These are phyloP conservation scores for Chenopodium suecicum DNA, from an alignment of 148 eudicot genomes.

Conservation along the genomic window DNA sequence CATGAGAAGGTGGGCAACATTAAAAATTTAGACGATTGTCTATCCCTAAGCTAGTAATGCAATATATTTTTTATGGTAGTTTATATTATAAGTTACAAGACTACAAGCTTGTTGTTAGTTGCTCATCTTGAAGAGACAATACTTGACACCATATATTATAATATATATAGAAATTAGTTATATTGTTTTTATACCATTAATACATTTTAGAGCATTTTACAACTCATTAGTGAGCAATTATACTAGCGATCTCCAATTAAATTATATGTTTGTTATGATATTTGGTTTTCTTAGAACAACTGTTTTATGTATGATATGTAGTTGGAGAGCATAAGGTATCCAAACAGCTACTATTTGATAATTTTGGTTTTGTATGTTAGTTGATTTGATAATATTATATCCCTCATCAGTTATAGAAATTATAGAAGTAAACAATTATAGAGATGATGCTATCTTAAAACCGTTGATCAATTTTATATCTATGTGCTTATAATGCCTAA, in stretches of 20 bases:
- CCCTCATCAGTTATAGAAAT: too few species aligned
- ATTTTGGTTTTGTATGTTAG: too few species aligned
- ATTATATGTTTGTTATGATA: neutral
- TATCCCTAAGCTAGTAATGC: neutral
- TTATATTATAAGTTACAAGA: neutral
- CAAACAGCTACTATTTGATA: neutral
- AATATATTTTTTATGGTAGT: neutral
- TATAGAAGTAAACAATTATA: too few species aligned
- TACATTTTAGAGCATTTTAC: neutral
- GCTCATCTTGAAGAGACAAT: slow-evolving; percentile 11
- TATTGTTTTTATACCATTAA: neutral
- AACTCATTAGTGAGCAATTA: neutral
- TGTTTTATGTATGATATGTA: neutral
- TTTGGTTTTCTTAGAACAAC: neutral
- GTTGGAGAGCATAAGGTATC: neutral
- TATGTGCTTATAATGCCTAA: too few species aligned
- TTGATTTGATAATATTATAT: too few species aligned
- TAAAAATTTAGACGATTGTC: slow-evolving; percentile 15
- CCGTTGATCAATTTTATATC: too few species aligned
- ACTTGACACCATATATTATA: neutral
- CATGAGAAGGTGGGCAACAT: slow-evolving; percentile 5
- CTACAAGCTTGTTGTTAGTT: slow-evolving; percentile 6
- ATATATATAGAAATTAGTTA: too few species aligned
- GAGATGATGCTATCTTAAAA: too few species aligned
- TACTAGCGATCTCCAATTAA: neutral